phyloP scores from a whole-genome alignment of 1,284 basidiomycete genomes.

The Tilletia walkeri region DNA sequence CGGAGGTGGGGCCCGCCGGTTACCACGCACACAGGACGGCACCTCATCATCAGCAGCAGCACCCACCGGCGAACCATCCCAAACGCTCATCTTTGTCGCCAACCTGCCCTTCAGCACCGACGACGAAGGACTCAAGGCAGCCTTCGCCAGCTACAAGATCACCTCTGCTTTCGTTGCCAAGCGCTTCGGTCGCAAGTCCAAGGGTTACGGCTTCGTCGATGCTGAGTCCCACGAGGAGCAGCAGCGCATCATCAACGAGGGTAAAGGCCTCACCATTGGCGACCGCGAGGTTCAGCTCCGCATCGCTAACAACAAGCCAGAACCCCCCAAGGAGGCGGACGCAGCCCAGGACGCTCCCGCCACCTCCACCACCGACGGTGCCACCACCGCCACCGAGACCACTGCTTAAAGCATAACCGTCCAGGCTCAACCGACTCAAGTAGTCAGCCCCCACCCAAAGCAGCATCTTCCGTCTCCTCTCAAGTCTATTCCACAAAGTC shows the following conservation, averaged over 20 bases:
- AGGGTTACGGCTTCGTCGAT: slow-evolving; percentile 51
- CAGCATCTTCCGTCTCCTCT: too few relatives aligned
- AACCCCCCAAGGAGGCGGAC: slow-evolving; percentile 18
- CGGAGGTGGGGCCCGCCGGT: too few relatives aligned
- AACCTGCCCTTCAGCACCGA: slow-evolving; percentile 45
- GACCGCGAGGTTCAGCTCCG: slow-evolving; percentile 39
- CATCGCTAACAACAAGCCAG: slow-evolving; percentile 38
- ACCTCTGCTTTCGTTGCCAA: slow-evolving; percentile 45
- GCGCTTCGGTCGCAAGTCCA: slow-evolving; percentile 35
- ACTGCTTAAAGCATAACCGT: too few relatives aligned
- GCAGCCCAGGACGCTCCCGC: slow-evolving; percentile 14
- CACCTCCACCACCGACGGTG: background rate
- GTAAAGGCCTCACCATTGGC: slow-evolving; percentile 37
- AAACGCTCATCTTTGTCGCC: slow-evolving; percentile 50
- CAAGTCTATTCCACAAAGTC: too few relatives aligned
- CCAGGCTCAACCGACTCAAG: too few relatives aligned
- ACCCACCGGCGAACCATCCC: slow-evolving; percentile 42
- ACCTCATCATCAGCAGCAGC: slow-evolving; percentile 1
- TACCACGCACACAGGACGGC: background rate
- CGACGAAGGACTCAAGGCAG: slow-evolving; percentile 44
- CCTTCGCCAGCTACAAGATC: slow-evolving; percentile 39
- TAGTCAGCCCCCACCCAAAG: too few relatives aligned
- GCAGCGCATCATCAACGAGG: slow-evolving; percentile 38
- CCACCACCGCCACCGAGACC: background rate
- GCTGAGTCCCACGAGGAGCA: slow-evolving; percentile 41